Percentiles rank a stretch among this genome's conserved stretches.
These are phyloP conservation scores for Pleurotus cornucopiae DNA, from an alignment of 768 basidiomycete genomes.

Conservation along the genomic window DNA sequence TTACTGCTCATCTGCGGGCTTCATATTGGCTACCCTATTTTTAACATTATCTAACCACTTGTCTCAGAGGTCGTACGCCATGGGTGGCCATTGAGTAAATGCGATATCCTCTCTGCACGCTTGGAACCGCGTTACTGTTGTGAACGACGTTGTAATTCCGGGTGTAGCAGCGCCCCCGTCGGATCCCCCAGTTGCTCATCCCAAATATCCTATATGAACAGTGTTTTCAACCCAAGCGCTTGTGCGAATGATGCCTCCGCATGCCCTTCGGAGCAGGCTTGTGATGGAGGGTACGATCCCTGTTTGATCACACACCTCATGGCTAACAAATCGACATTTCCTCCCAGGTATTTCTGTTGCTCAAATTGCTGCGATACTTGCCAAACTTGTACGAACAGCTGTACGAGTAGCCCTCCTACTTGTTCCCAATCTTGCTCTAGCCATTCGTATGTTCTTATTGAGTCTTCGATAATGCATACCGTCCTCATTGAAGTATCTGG, in stretches of 20 bases:
- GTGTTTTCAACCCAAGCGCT: conserved; percentile 8
- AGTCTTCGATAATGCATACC: background rate
- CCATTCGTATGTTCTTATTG: conserved; percentile 1
- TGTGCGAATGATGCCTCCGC: conserved; percentile 10
- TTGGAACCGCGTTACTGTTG: conserved; percentile 14
- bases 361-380: conserved; percentile 11
- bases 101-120: conserved; percentile 12
- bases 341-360: conserved; percentile 14
- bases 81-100: conserved; percentile 17
- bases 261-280: conserved; percentile 13
- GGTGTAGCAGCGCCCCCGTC: conserved; percentile 8
- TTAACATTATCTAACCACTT: no score
- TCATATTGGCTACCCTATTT: background rate
- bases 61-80: conserved; percentile 14
- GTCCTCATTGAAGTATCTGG: background rate
- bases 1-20: no score
- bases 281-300: conserved; percentile 14
- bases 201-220: conserved; percentile 11
- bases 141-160: conserved; percentile 8
- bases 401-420: conserved; percentile 1
- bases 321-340: background rate
- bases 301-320: background rate
- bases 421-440: conserved; percentile 10
- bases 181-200: conserved; percentile 10
- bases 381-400: conserved; percentile 12